Conservation (phyloP, 2,329 filamentous ascomycete genomes). For the Rhynchosporium secalis region DNA sequence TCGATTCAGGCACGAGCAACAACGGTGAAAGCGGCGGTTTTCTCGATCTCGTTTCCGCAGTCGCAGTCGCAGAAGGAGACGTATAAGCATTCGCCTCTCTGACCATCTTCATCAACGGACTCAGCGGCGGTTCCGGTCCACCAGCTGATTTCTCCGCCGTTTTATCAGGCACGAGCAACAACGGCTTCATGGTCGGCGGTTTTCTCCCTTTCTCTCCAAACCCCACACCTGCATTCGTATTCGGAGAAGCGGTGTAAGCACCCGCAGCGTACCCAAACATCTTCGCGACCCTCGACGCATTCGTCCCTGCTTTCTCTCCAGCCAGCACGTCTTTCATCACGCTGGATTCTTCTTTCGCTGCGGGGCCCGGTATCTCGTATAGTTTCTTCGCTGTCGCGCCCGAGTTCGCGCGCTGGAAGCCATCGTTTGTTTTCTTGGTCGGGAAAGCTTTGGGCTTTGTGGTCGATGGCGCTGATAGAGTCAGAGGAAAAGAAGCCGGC, state of each 20-base stretch:
- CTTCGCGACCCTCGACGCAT: conserved; percentile 14
- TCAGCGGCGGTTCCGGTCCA: too few relatives aligned
- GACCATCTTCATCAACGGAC: too few relatives aligned
- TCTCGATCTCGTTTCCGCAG: neutral
- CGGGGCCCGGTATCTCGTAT: conserved; percentile 7
- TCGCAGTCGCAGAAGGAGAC: too few relatives aligned
- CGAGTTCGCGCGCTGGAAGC: conserved; percentile 10
- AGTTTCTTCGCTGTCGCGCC: conserved; percentile 10
- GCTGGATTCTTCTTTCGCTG: neutral
- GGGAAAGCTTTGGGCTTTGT: neutral
- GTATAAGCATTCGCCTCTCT: too few relatives aligned
- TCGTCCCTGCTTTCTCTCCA: conserved; percentile 5
- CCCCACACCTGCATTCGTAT: too few relatives aligned
- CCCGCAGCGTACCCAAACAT: conserved; percentile 15
- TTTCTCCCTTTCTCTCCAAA: too few relatives aligned
- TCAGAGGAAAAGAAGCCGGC: neutral
- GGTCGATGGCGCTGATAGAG: neutral
- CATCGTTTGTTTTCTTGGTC: conserved; percentile 1
- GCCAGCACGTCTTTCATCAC: neutral
- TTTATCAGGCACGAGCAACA: too few relatives aligned
- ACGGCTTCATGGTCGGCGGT: too few relatives aligned
- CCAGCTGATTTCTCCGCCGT: too few relatives aligned
- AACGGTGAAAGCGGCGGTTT: neutral
- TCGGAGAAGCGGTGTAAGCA: neutral
- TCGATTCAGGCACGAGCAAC: neutral